Base-by-base conservation (phyloP, 1,284 basidiomycete species). In the Sparassis latifolia region DNA sequence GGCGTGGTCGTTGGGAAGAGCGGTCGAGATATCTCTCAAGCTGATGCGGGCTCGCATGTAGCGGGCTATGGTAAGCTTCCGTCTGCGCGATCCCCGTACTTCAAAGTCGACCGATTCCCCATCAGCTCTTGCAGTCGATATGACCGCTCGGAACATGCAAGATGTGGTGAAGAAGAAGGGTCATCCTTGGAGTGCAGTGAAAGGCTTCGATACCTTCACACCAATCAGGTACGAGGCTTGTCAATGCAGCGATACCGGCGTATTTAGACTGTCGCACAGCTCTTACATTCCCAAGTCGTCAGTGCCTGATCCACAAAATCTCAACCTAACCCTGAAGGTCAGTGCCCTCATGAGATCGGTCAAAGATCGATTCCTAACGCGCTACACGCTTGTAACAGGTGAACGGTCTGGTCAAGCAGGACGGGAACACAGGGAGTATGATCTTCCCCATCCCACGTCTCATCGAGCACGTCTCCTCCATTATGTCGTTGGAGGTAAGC, bases 61-160 rank as follows among this genome's bases (percentile, higher is more conserved):
- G 92, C 92, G 10, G 96, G 96, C 46, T 99, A 98, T 70, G 83
- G 91, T 93, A 50, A 20, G 9, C 42, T 31, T 52, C 1, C 33
- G 20, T 48, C 31, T 29, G 10, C 3, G 28, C 35, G 5, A n/a
- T 27, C 45, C n/a, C 31, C 20, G 47, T 4, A 42, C 27, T n/a
- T 20, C 44, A 7, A 5, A 30, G 27, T 33, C 28, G 37, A 20
- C 20, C 20, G 20, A 20, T 20, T 20, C 42, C 9, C 30, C 5
- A 5, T 12, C 56, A 96, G 94, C 94, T 40, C 76, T 97, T 52
- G 92, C 92, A 2, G 87, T 97, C 54, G 94, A 97, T 66, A 87
- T 98, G 86, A 98, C 95, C 0, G 95, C 90, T 1, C 82, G 96
- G 30, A 98, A 98, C 71, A 73, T 98, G 64, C 96, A 99, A 70